Conservation (phyloP, 495 filamentous ascomycete genomes). For the Aspergillus coremiiformis region DNA sequence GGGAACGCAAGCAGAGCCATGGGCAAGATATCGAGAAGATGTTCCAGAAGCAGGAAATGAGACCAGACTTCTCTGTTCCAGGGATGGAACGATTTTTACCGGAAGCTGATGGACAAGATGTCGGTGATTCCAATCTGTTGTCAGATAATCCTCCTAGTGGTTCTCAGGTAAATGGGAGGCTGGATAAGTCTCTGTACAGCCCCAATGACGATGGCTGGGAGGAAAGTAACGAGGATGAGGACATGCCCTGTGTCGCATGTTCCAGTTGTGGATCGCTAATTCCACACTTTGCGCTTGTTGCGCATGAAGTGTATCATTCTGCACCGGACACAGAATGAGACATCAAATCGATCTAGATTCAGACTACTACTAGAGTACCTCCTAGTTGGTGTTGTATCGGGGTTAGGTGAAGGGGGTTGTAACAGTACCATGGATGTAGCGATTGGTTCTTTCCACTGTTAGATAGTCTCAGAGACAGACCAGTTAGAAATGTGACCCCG, state of each 20-base stretch:
- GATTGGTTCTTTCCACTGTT: too few species aligned
- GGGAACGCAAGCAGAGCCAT: constrained; percentile 39
- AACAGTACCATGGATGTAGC: too few species aligned
- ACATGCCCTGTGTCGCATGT: constrained; percentile 40
- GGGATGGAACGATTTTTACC: background rate
- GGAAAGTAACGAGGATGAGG: constrained; percentile 40
- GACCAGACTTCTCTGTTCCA: constrained; percentile 6
- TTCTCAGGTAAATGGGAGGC: background rate
- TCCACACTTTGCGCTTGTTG: constrained; percentile 63
- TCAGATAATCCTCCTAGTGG: background rate
- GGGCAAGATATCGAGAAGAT: constrained; percentile 58
- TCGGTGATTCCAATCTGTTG: background rate
- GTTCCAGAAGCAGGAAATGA: constrained; percentile 61
- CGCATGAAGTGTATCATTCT: constrained; percentile 65
- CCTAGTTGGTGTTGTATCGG: too few species aligned
- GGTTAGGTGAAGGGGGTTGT: too few species aligned
- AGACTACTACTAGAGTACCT: background rate
- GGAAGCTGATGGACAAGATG: background rate
- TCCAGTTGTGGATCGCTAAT: constrained; percentile 54
- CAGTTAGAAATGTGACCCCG: too few species aligned
- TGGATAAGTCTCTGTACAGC: background rate
- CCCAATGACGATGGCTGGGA: constrained; percentile 9
- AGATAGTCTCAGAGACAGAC: too few species aligned
- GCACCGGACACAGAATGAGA: constrained; percentile 2
- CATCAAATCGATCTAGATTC: background rate